Percentiles rank a stretch among this genome's conserved stretches.
Evolutionary conservation across 2,329 filamentous ascomycete genomes (phyloP).

Genomic region (Diplodia intermedia): DNA sequence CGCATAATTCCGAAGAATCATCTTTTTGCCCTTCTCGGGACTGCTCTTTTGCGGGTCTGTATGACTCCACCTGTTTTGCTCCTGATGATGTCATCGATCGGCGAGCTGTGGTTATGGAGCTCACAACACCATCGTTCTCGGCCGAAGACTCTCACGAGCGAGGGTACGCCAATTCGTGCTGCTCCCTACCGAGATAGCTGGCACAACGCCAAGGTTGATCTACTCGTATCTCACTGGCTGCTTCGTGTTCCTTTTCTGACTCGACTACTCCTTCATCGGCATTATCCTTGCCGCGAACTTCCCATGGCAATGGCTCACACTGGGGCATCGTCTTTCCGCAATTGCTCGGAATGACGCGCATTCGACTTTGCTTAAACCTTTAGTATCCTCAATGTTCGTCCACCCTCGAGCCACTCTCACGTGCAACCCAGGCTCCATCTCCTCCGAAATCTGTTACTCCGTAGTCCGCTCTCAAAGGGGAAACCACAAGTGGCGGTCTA

Average conservation of each 20-base stretch:
- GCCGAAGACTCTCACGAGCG: no score
- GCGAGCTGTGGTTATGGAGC: neutral
- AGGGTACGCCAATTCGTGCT: no score
- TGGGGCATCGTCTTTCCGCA: neutral
- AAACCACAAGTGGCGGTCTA: neutral
- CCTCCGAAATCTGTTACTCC: neutral
- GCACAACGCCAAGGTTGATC: no score
- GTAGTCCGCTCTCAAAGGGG: neutral
- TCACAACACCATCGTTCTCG: no score
- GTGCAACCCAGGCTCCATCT: neutral
- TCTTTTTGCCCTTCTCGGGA: conserved; percentile 1
- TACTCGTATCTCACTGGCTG: neutral
- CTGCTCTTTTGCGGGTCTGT: neutral
- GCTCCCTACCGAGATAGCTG: no score
- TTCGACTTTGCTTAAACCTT: neutral
- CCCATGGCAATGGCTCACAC: neutral
- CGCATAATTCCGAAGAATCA: conserved; percentile 9
- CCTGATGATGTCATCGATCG: neutral
- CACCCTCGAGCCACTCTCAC: neutral
- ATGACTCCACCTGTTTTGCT: neutral
- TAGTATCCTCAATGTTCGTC: neutral
- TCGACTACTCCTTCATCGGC: neutral
- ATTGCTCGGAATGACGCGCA: neutral
- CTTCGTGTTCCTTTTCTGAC: neutral
- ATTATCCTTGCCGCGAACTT: neutral